These are phyloP conservation scores for Lactifluus subvellereus DNA, from an alignment of 768 basidiomycete genomes.

Conservation along the genomic window DNA sequence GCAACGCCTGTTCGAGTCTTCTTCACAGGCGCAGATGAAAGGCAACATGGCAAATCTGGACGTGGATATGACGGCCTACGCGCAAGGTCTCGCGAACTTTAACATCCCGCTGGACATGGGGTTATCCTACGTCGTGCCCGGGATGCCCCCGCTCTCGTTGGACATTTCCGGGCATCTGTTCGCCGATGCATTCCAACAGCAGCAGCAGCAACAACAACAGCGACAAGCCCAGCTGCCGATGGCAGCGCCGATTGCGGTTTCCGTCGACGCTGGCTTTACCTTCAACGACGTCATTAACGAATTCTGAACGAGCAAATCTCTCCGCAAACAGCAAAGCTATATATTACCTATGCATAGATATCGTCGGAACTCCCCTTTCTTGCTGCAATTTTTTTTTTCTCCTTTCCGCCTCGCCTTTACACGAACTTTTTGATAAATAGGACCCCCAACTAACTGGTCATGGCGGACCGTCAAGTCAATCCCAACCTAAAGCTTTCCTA, in stretches of 20 bases:
- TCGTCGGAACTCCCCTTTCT: constrained; percentile 6
- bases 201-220: not conserved
- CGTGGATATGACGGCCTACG: constrained; percentile 18
- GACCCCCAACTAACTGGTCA: not conserved
- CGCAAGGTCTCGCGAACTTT: constrained; percentile 19
- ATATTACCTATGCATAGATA: constrained; percentile 8
- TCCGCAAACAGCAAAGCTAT: not conserved
- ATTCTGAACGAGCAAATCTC: constrained; percentile 16
- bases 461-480: constrained; percentile 9
- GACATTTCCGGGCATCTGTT: constrained; percentile 16
- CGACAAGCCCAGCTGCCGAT: constrained; percentile 10
- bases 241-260: constrained; percentile 12
- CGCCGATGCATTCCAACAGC: constrained; percentile 12
- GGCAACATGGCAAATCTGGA: not conserved
- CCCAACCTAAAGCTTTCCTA: not conserved
- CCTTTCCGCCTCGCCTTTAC: not conserved
- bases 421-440: constrained; percentile 15
- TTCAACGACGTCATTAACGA: constrained; percentile 25
- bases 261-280: constrained; percentile 10
- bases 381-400: not conserved
- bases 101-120: constrained; percentile 23
- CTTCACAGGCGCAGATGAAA: not conserved
- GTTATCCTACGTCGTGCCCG: constrained; percentile 11
- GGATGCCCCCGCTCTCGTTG: constrained; percentile 17
- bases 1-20: constrained; percentile 15